Conservation (phyloP, 805 yeast genomes). For the Cyberlindnera amylophila region DNA sequence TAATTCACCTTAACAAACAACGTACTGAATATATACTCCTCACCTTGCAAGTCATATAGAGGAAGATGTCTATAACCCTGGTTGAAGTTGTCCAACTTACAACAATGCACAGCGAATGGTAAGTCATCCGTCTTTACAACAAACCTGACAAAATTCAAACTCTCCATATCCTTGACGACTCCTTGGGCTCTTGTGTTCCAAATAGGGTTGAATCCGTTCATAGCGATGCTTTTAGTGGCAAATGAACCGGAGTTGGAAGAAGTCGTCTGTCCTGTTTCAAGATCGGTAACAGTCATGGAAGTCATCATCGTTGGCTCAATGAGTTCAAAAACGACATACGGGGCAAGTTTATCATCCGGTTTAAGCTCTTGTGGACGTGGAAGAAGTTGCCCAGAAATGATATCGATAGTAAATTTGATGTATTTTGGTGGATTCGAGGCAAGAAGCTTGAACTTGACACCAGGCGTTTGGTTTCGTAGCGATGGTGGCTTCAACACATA, state of each 20-base stretch:
- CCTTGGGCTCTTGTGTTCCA: slow-evolving; percentile 65
- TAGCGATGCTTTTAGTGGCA: slow-evolving; percentile 36
- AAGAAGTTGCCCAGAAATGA: slow-evolving; percentile 82
- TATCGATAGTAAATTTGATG: slow-evolving; percentile 34
- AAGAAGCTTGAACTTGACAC: slow-evolving; percentile 21
- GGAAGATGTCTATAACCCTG: slow-evolving; percentile 83
- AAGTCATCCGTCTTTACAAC: slow-evolving; percentile 41
- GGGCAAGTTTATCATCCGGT: slow-evolving; percentile 46
- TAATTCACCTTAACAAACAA: slow-evolving; percentile 38
- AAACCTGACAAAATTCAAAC: slow-evolving; percentile 56
- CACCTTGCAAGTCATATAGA: slow-evolving; percentile 74
- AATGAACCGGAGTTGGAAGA: slow-evolving; percentile 1
- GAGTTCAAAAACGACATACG: slow-evolving; percentile 59
- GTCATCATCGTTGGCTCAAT: slow-evolving; percentile 39
- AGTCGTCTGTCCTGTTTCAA: slow-evolving; percentile 4
- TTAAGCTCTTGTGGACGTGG: slow-evolving; percentile 62
- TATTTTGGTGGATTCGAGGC: slow-evolving; percentile 7
- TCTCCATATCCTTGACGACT: slow-evolving; percentile 33
- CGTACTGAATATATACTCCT: slow-evolving; percentile 61
- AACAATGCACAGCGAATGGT: slow-evolving; percentile 55
- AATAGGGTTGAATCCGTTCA: slow-evolving; percentile 83
- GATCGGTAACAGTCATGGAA: slow-evolving; percentile 13
- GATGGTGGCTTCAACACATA: slow-evolving; percentile 71
- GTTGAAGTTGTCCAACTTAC: slow-evolving; percentile 58
- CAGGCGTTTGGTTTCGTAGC: slow-evolving; percentile 30